phyloP scores from a whole-genome alignment of 2,329 filamentous ascomycete genomes.

The Beauveria medogensis region DNA sequence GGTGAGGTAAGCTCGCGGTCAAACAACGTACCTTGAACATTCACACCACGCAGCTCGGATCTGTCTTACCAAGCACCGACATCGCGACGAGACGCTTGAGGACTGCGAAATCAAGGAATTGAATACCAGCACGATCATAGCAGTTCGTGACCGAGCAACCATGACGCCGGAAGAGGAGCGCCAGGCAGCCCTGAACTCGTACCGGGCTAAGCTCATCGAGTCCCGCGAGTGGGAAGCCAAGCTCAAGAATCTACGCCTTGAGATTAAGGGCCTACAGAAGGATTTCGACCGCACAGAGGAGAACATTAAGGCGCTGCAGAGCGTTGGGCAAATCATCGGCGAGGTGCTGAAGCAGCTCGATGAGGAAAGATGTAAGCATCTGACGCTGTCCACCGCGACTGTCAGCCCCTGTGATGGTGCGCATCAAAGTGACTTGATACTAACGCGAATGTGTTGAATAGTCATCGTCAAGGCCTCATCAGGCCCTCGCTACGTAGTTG shows the following conservation, averaged over 20 bases:
- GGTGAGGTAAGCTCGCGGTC: slow-evolving; percentile 32
- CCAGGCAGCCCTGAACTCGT: slow-evolving; percentile 65
- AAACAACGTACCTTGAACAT: slow-evolving; percentile 3
- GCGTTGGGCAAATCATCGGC: slow-evolving; percentile 97
- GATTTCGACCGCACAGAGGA: slow-evolving; percentile 97
- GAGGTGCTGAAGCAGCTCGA: slow-evolving; percentile 98
- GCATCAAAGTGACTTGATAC: slow-evolving; percentile 15
- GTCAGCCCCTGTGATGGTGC: background rate
- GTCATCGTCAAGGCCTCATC: slow-evolving; percentile 98
- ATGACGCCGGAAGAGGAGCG: slow-evolving; percentile 52
- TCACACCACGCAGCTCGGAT: background rate
- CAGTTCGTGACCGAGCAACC: slow-evolving; percentile 16
- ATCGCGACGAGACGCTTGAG: background rate
- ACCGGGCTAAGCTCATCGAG: slow-evolving; percentile 78
- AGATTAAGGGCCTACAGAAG: slow-evolving; percentile 91
- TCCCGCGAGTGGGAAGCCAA: slow-evolving; percentile 98
- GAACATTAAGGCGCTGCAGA: slow-evolving; percentile 98
- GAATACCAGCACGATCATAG: background rate
- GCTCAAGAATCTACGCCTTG: slow-evolving; percentile 84
- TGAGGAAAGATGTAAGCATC: slow-evolving; percentile 84
- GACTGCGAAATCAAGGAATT: background rate
- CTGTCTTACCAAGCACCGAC: background rate
- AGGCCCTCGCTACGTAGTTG: slow-evolving; percentile 94
- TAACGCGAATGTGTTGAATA: slow-evolving; percentile 28
- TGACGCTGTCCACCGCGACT: background rate